Evolutionary conservation across 495 filamentous ascomycete genomes (phyloP).

Genomic region (Penicillium lagena): DNA sequence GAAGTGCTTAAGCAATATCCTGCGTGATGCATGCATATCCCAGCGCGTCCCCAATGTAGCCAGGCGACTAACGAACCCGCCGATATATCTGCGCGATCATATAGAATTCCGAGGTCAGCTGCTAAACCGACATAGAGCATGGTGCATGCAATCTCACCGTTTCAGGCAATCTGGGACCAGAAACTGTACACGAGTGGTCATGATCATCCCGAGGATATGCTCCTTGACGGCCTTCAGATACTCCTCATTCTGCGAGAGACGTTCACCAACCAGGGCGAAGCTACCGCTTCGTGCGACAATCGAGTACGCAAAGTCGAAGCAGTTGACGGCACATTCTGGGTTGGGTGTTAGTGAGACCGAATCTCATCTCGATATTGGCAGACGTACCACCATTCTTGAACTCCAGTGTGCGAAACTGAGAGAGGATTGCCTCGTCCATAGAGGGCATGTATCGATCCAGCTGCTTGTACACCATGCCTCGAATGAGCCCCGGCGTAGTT

Average conservation of each 20-base stretch:
- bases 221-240: conserved; percentile 19
- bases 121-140: too few relatives aligned
- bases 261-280: conserved; percentile 14
- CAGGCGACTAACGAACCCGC: conserved; percentile 12
- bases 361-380: background rate
- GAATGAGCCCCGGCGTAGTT: conserved; percentile 18
- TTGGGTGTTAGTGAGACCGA: too few relatives aligned
- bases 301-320: conserved; percentile 21
- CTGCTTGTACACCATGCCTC: conserved; percentile 11
- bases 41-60: conserved; percentile 12
- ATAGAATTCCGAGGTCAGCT: too few relatives aligned
- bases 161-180: conserved; percentile 16
- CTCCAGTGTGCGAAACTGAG: conserved; percentile 6
- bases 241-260: conserved; percentile 14
- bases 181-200: conserved; percentile 18
- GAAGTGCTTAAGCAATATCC: conserved; percentile 15
- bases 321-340: conserved; percentile 11
- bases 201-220: conserved; percentile 20
- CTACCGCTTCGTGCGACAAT: conserved; percentile 19
- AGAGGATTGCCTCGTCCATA: conserved; percentile 14
- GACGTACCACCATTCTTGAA: conserved; percentile 8
- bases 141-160: background rate
- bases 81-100: conserved; percentile 9
- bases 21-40: conserved; percentile 21
- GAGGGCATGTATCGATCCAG: conserved; percentile 16